A percentile compares a stretch with the other conserved stretches of the same genome.
These are phyloP conservation scores for Cymbopogon flexuosus DNA, from an alignment of 202 grass and related monocot species.

Conservation along the genomic window DNA sequence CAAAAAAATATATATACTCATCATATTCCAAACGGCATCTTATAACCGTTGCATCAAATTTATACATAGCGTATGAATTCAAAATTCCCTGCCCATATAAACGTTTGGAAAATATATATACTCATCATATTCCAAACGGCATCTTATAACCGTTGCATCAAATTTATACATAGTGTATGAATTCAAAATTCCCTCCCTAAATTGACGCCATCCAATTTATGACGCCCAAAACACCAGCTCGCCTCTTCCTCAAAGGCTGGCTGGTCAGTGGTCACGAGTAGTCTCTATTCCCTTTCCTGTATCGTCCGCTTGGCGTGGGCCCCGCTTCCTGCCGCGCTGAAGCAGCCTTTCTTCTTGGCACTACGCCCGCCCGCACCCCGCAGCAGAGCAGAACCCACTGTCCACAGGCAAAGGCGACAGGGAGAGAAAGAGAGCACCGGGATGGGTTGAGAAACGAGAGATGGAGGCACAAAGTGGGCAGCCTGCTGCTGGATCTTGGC, in stretches of 20 bases:
- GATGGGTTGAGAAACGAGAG: slow-evolving; percentile 33
- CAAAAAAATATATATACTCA: background rate
- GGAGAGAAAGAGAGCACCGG: background rate
- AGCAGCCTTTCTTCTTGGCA: slow-evolving; percentile 40
- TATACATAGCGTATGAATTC: background rate
- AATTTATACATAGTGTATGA: background rate
- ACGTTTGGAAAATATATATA: background rate
- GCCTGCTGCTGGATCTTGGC: slow-evolving; percentile 32
- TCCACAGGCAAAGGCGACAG: background rate
- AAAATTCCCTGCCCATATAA: background rate
- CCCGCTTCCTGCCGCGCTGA: slow-evolving; percentile 11
- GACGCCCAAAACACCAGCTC: background rate
- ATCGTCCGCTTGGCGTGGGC: slow-evolving; percentile 11
- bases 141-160: background rate
- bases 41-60: background rate
- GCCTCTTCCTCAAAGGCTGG: background rate
- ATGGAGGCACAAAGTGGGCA: slow-evolving; percentile 36
- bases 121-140: background rate
- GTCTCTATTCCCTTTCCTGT: slow-evolving; percentile 7
- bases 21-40: background rate
- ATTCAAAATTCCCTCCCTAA: background rate
- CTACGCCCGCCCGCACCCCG: background rate
- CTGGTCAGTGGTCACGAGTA: background rate
- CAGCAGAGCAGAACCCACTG: background rate
- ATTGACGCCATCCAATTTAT: background rate